A percentile compares a stretch with the other conserved stretches of the same genome.
Evolutionary conservation across 2,329 filamentous ascomycete genomes (phyloP).

Genomic region (Pestalotiopsis sp.): DNA sequence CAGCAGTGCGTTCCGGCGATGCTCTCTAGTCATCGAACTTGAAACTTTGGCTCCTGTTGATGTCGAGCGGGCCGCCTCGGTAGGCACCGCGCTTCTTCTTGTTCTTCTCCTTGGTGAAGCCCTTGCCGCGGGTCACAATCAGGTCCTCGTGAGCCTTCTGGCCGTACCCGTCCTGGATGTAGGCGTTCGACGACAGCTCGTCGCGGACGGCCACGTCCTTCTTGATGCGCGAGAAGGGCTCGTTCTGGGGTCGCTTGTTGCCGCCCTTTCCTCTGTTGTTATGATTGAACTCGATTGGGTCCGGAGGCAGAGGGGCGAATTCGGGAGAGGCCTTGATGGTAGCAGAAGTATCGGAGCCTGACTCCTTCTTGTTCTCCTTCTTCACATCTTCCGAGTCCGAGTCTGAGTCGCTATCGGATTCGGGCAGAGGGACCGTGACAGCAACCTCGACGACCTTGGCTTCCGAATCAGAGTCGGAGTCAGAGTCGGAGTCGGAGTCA

Average conservation of each 20-base stretch:
- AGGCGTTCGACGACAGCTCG: slow-evolving; percentile 76
- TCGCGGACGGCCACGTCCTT: slow-evolving; percentile 70
- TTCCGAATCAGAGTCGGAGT: slow-evolving; percentile 41
- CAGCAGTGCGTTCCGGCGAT: background rate
- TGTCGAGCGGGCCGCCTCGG: slow-evolving; percentile 86
- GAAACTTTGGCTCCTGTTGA: slow-evolving; percentile 78
- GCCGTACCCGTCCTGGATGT: slow-evolving; percentile 84
- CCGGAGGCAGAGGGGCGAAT: slow-evolving; percentile 56
- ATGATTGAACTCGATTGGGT: slow-evolving; percentile 44
- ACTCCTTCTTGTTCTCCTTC: slow-evolving; percentile 23
- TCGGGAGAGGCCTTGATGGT: slow-evolving; percentile 58
- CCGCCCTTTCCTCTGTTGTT: slow-evolving; percentile 35
- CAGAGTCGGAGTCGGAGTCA: slow-evolving; percentile 31
- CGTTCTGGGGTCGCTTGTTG: slow-evolving; percentile 54
- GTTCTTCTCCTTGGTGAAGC: slow-evolving; percentile 99
- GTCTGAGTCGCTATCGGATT: slow-evolving; percentile 44
- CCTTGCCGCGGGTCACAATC: slow-evolving; percentile 90
- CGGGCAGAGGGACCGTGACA: slow-evolving; percentile 44
- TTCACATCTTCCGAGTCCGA: slow-evolving; percentile 37
- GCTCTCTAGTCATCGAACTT: slow-evolving; percentile 84
- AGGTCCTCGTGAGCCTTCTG: slow-evolving; percentile 86
- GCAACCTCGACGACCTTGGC: slow-evolving; percentile 35
- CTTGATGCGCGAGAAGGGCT: slow-evolving; percentile 78
- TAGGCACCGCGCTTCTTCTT: slow-evolving; percentile 95
- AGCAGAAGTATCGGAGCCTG: slow-evolving; percentile 42